These are phyloP conservation scores for Galerina sulciceps DNA, from an alignment of 768 basidiomycete genomes.

Conservation along the genomic window DNA sequence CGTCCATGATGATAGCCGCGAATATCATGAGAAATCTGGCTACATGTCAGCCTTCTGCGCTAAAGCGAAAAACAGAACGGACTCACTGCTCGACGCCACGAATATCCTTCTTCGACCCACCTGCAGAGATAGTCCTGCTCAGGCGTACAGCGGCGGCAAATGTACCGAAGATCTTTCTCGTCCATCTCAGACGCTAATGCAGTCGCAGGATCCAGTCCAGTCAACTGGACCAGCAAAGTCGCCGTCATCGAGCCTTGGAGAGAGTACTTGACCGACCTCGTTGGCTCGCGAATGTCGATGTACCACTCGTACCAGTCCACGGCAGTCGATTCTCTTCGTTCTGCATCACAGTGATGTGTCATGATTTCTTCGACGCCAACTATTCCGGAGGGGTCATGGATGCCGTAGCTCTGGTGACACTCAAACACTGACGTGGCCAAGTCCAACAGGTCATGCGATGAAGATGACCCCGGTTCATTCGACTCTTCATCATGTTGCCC, in stretches of 20 bases:
- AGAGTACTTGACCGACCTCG: neutral
- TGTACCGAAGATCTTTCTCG: neutral
- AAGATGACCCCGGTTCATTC: neutral
- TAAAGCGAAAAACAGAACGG: too few relatives aligned
- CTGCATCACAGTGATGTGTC: neutral
- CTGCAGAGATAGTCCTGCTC: neutral
- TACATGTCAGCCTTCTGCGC: too few relatives aligned
- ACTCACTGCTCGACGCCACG: neutral
- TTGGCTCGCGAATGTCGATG: neutral
- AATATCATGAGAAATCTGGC: neutral
- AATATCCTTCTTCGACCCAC: neutral
- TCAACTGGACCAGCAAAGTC: neutral
- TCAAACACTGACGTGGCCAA: neutral
- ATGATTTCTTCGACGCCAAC: neutral
- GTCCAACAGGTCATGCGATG: neutral
- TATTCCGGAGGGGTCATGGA: neutral
- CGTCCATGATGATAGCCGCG: neutral
- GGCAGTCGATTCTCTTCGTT: neutral
- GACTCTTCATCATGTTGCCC: too few relatives aligned
- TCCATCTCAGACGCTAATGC: neutral
- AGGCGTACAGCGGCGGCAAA: neutral
- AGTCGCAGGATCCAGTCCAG: neutral
- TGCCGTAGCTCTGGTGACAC: neutral
- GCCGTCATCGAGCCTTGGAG: neutral
- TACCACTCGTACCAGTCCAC: neutral